A percentile compares a stretch with the other conserved stretches of the same genome.
phyloP scores from a whole-genome alignment of 352 stramenopile genomes.

The Sclerospora graminicola region DNA sequence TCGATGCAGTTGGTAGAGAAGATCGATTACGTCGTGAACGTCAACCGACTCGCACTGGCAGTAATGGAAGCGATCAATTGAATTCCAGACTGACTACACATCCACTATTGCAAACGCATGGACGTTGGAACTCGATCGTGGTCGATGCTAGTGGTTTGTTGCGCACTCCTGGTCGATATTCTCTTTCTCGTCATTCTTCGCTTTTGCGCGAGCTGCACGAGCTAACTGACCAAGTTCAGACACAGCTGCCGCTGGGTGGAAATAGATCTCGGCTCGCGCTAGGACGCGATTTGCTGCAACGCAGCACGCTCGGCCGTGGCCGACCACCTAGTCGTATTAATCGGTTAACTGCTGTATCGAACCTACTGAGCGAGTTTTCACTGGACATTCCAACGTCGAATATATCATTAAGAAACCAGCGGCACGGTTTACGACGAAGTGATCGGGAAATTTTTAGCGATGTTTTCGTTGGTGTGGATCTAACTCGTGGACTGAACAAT shows the following conservation, averaged over 20 bases:
- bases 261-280: constrained; percentile 22
- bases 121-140: constrained; percentile 25
- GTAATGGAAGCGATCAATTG: constrained; percentile 7
- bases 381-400: constrained; percentile 52
- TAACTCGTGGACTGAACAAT: constrained; percentile 25
- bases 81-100: constrained; percentile 14
- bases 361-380: constrained; percentile 75
- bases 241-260: constrained; percentile 30
- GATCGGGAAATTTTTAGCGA: constrained; percentile 44
- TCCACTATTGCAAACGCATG: constrained; percentile 30
- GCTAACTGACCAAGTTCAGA: constrained; percentile 68
- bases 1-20: constrained; percentile 27
- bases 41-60: constrained; percentile 9
- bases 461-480: constrained; percentile 25
- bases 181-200: constrained; percentile 53
- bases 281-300: constrained; percentile 36
- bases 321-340: constrained; percentile 54
- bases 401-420: constrained; percentile 21
- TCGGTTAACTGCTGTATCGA: constrained; percentile 57
- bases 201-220: constrained; percentile 69
- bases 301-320: constrained; percentile 23
- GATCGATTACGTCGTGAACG: constrained; percentile 31
- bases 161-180: constrained; percentile 21
- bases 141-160: constrained; percentile 20
- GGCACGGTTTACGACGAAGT: constrained; percentile 30